These are phyloP conservation scores for Salvia sclarea DNA, from an alignment of 305 asterid genomes.

Conservation along the genomic window DNA sequence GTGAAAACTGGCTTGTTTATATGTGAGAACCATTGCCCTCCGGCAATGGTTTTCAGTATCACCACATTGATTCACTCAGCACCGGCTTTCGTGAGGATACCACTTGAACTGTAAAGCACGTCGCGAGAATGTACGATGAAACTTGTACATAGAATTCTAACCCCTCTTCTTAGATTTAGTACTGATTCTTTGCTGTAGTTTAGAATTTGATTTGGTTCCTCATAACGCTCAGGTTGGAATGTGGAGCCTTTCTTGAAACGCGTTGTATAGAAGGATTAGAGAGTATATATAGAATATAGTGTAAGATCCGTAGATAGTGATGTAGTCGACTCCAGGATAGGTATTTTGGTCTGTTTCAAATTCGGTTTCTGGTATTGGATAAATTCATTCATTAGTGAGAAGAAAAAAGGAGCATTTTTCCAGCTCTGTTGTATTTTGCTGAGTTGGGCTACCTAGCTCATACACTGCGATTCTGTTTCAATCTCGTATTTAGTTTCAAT, in stretches of 20 bases:
- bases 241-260: constrained; percentile 42
- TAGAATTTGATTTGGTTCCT: constrained; percentile 47
- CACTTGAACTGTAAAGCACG: constrained; percentile 36
- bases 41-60: constrained; percentile 30
- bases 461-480: background rate
- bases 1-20: constrained; percentile 15
- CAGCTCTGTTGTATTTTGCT: background rate
- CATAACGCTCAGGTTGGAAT: constrained; percentile 32
- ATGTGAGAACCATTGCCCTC: constrained; percentile 14
- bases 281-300: constrained; percentile 35
- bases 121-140: constrained; percentile 34
- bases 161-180: constrained; percentile 44
- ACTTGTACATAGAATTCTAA: constrained; percentile 45
- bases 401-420: background rate
- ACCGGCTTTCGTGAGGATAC: constrained; percentile 26
- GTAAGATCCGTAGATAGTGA: constrained; percentile 29
- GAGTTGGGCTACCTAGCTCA: background rate
- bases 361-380: constrained; percentile 12
- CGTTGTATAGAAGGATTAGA: constrained; percentile 50
- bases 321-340: constrained; percentile 39
- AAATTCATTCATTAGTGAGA: constrained; percentile 5
- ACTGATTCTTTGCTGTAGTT: constrained; percentile 65
- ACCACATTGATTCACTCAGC: background rate
- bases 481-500: too few relatives aligned
- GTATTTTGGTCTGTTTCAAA: constrained; percentile 30